Evolutionary conservation across 2,329 filamentous ascomycete genomes (phyloP).

Genomic region (Cryphonectria radicalis): DNA sequence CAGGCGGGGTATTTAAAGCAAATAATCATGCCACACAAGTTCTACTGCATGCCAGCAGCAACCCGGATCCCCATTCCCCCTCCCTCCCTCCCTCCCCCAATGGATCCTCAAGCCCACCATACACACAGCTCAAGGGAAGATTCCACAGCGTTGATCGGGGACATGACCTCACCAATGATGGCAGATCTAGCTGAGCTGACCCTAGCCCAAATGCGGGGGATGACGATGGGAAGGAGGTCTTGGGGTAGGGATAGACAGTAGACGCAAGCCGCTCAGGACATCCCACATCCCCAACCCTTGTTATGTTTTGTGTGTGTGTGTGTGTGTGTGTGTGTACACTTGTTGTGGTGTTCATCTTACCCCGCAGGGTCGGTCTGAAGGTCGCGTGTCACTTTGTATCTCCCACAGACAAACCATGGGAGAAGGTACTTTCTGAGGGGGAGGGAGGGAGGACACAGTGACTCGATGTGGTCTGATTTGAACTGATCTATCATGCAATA

Average conservation of each 20-base stretch:
- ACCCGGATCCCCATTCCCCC: neutral
- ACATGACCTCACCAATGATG: constrained; percentile 14
- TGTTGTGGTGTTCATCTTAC: neutral
- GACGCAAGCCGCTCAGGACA: neutral
- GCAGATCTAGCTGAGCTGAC: neutral
- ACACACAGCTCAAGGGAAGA: neutral
- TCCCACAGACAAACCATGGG: neutral
- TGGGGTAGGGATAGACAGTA: neutral
- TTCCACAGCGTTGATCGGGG: constrained; percentile 5
- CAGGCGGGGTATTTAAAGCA: constrained; percentile 11
- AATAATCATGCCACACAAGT: neutral
- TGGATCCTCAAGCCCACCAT: neutral
- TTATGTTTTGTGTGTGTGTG: too few relatives aligned
- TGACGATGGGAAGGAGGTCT: constrained; percentile 6
- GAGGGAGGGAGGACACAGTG: neutral
- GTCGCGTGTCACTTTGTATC: neutral
- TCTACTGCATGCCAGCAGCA: neutral
- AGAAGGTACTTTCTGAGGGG: too few relatives aligned
- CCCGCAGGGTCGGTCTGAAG: neutral
- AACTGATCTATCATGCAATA: neutral
- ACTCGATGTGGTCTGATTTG: neutral
- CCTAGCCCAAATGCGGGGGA: constrained; percentile 14
- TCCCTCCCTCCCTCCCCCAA: neutral
- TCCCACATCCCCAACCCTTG: neutral
- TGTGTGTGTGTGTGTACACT: too few relatives aligned